phyloP scores from a whole-genome alignment of 2,329 filamentous ascomycete genomes.

The Beauveria medogensis region DNA sequence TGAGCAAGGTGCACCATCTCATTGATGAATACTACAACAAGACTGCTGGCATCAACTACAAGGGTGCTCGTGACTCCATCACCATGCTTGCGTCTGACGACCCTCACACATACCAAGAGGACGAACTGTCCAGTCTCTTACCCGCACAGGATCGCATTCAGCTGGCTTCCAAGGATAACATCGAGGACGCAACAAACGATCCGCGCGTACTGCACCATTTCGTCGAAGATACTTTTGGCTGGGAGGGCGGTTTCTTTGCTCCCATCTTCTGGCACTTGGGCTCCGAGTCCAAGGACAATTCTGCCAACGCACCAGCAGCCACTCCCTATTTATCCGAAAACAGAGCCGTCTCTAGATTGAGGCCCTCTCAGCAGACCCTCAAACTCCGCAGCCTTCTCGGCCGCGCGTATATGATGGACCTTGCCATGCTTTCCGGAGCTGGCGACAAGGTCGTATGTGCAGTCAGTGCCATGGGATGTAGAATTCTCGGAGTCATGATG shows the following conservation, averaged over 20 bases:
- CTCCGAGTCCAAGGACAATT: slow-evolving; percentile 32
- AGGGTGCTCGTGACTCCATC: slow-evolving; percentile 34
- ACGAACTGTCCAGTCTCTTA: slow-evolving; percentile 50
- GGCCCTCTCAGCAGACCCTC: slow-evolving; percentile 47
- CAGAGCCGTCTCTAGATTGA: slow-evolving; percentile 19
- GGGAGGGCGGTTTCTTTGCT: slow-evolving; percentile 82
- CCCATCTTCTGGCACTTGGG: slow-evolving; percentile 77
- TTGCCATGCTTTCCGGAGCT: slow-evolving; percentile 61
- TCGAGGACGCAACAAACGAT: slow-evolving; percentile 33
- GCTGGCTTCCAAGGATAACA: slow-evolving; percentile 56
- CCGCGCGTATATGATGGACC: slow-evolving; percentile 73
- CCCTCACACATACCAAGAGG: slow-evolving; percentile 60
- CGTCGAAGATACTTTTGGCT: slow-evolving; percentile 69
- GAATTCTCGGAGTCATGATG: slow-evolving; percentile 76
- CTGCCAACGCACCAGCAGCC: slow-evolving; percentile 24
- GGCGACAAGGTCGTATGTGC: slow-evolving; percentile 69
- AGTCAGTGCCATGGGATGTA: slow-evolving; percentile 64
- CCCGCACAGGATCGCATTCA: slow-evolving; percentile 70
- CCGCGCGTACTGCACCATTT: slow-evolving; percentile 52
- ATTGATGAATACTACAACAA: slow-evolving; percentile 42
- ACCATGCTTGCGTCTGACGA: slow-evolving; percentile 72
- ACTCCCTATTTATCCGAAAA: slow-evolving; percentile 17
- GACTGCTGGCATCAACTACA: slow-evolving; percentile 25
- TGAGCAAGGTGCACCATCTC: slow-evolving; percentile 48
- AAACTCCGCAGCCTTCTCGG: slow-evolving; percentile 66